Base-by-base conservation (phyloP, 2,329 filamentous ascomycete species). In the Aureobasidium sp. region DNA sequence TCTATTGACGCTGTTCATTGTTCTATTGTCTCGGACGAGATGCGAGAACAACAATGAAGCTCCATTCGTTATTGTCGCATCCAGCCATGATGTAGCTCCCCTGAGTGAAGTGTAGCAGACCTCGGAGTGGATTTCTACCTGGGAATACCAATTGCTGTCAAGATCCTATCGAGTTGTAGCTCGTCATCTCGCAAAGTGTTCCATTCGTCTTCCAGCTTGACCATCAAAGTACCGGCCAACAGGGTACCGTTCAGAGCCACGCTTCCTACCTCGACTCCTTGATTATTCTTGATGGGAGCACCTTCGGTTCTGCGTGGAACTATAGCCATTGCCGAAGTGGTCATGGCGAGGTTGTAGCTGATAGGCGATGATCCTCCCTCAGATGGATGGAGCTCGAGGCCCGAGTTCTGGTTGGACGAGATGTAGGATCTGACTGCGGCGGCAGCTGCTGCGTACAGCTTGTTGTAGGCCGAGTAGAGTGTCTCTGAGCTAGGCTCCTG, bases 321-420 rank as follows among this genome's bases (percentile, higher is more conserved):
- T 21, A 84, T 77, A 57, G 79, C 75, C 79, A 84, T 83, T 8
- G 72, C 74, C 1, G 73, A 69, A 3, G 74, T 75, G 0, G 81
- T 84, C 76, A 84, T 79, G 10, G 78, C 81, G 2, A 84, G 73
- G 62, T 84, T 84, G 68, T 84, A 84, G 68, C 80, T 82, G 47
- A 84, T 78, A 0, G 74, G 73, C 0, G 77, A 70, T 2, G 74
- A 71, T 1, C 75, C 77, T 47, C 70, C 67, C 1, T 67, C 66
- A 4, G 65, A 62, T 17, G 66, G 13, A 42, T 70, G 66, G 23
- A 71, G 58, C 33, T 67, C 60, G 6, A 71, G 64, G 19, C 66
- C 63, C 15, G 64, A 70, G 6, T 70, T 67, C 2, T 77, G 68
- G 15, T 50, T 42, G 0, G 74, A 71, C 1, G 72, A 68, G 40